Conservation (phyloP, 192 early-diverging fungal genomes). For the Gaertneriomyces semiglobifer region DNA sequence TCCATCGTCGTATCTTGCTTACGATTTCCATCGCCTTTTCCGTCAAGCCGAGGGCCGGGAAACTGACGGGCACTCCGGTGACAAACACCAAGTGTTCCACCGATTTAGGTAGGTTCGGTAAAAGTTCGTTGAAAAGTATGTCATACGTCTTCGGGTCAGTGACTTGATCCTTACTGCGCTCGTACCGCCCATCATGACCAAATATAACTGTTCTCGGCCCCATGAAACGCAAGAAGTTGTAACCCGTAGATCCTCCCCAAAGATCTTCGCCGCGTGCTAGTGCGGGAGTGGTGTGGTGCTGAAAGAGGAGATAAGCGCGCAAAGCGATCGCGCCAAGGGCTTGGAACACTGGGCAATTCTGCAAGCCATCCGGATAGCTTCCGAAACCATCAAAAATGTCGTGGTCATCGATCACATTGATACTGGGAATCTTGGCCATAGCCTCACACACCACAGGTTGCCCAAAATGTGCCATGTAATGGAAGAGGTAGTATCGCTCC, state of each 20-base stretch:
- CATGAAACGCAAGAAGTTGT: conserved; percentile 62
- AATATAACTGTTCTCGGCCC: conserved; percentile 64
- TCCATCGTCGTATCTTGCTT: conserved; percentile 2
- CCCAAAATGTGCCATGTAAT: conserved; percentile 21
- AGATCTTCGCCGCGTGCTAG: conserved; percentile 47
- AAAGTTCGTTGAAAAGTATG: conserved; percentile 53
- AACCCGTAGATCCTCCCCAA: conserved; percentile 38
- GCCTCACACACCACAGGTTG: conserved; percentile 24
- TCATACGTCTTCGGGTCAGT: conserved; percentile 59
- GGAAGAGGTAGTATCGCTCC: conserved; percentile 11
- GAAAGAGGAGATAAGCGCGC: conserved; percentile 79
- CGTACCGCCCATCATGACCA: conserved; percentile 66
- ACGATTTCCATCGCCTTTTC: conserved; percentile 16
- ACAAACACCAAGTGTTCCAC: conserved; percentile 68
- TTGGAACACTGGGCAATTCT: conserved; percentile 64
- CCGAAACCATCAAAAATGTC: conserved; percentile 60
- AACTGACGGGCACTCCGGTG: conserved; percentile 70
- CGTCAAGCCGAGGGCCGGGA: conserved; percentile 55
- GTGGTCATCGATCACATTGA: conserved; percentile 24
- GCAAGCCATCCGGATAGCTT: conserved; percentile 74
- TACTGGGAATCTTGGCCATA: conserved; percentile 13
- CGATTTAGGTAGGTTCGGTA: conserved; percentile 40
- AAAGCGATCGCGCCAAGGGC: conserved; percentile 70
- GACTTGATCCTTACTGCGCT: conserved; percentile 65
- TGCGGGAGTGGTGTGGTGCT: conserved; percentile 34